phyloP scores from a whole-genome alignment of 805 yeast genomes.

The Ogataea siamensis region DNA sequence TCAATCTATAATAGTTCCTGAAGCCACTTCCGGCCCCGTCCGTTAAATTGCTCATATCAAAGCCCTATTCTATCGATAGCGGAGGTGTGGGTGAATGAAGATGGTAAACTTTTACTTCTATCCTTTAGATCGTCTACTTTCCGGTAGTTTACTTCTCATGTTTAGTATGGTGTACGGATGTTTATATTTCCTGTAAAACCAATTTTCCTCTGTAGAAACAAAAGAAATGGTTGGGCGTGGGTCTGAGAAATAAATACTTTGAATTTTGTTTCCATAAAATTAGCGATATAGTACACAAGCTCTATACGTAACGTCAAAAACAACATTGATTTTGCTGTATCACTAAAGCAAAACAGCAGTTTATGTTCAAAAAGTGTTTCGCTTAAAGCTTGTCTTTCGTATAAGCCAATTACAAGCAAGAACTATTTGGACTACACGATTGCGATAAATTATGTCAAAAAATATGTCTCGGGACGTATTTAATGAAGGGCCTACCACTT shows the following conservation, averaged over 20 bases:
- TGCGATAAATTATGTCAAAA: not conserved
- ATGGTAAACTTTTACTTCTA: too few relatives aligned
- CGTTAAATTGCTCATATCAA: too few relatives aligned
- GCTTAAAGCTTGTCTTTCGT: conserved; percentile 1
- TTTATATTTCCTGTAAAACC: too few relatives aligned
- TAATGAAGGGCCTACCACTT: conserved; percentile 59
- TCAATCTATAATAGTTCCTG: too few relatives aligned
- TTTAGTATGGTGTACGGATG: not conserved
- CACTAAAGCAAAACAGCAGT: not conserved
- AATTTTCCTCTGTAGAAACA: not conserved
- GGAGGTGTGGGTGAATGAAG: too few relatives aligned
- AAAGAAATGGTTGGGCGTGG: conserved; percentile 15
- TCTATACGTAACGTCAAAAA: not conserved
- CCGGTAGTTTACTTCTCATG: too few relatives aligned
- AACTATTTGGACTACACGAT: not conserved
- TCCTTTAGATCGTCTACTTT: too few relatives aligned
- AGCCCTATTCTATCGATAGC: too few relatives aligned
- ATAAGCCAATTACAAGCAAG: conserved; percentile 5
- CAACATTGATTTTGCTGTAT: too few relatives aligned
- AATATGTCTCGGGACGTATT: conserved; percentile 37
- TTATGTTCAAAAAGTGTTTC: conserved; percentile 1
- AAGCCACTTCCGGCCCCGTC: too few relatives aligned
- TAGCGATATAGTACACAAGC: not conserved
- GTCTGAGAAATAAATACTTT: conserved; percentile 9
- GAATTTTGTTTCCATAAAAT: conserved; percentile 14